These are phyloP conservation scores for Chlamydomonas asymmetrica DNA, from an alignment of 139 green algal genomes.

Conservation along the genomic window DNA sequence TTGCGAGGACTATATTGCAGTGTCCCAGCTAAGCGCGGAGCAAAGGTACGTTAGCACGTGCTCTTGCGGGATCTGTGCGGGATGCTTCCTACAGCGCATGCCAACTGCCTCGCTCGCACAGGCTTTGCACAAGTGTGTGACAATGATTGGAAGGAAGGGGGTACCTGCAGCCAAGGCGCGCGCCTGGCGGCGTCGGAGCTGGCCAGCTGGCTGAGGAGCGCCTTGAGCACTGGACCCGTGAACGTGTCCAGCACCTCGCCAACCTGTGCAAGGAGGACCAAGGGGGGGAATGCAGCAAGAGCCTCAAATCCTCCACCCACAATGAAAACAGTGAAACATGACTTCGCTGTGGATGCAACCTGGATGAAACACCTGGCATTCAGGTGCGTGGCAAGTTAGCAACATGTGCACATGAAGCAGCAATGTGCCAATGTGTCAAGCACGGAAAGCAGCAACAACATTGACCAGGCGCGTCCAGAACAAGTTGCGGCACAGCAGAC, in stretches of 20 bases:
- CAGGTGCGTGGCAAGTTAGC: not conserved
- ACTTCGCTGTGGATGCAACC: not conserved
- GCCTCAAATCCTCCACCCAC: not conserved
- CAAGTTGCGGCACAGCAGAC: too few species aligned
- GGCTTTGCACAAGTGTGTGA: not conserved
- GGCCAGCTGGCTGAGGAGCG: not conserved
- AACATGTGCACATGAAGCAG: not conserved
- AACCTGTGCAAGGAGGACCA: not conserved
- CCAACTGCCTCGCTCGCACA: too few species aligned
- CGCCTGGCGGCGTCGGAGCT: not conserved
- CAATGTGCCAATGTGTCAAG: not conserved
- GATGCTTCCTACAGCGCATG: not conserved
- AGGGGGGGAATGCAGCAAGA: not conserved
- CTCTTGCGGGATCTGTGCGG: not conserved
- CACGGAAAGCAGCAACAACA: too few species aligned
- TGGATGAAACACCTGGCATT: not conserved
- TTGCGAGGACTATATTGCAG: too few species aligned
- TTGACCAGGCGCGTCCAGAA: too few species aligned
- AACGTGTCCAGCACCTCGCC: slow-evolving; percentile 19
- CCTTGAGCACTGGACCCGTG: too few species aligned
- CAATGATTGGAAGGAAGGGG: too few species aligned
- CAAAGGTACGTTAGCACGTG: too few species aligned
- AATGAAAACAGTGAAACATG: not conserved
- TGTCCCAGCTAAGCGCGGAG: too few species aligned
- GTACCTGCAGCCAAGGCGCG: slow-evolving; percentile 12